phyloP scores from a whole-genome alignment of 768 basidiomycete genomes.

The Lentinus tigrinus region DNA sequence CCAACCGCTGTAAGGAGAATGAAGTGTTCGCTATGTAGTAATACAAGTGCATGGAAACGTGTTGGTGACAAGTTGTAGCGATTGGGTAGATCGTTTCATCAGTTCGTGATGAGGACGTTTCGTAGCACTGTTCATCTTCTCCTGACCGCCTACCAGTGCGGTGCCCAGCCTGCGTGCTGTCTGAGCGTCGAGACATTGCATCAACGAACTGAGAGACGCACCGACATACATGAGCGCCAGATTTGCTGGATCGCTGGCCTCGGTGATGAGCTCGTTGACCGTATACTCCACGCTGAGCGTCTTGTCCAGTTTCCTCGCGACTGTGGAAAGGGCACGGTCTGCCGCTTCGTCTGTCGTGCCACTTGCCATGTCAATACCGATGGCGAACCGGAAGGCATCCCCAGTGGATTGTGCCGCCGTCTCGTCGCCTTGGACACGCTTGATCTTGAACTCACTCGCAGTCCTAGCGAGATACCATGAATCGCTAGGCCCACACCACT shows the following conservation, averaged over 20 bases:
- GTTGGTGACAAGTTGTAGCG: not conserved
- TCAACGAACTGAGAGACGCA: slow-evolving; percentile 23
- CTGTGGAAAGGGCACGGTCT: slow-evolving; percentile 80
- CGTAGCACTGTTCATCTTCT: not conserved
- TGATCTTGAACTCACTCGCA: slow-evolving; percentile 72
- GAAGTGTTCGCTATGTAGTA: too few relatives aligned
- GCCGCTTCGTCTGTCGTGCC: slow-evolving; percentile 81
- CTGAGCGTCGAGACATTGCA: not conserved
- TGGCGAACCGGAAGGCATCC: slow-evolving; percentile 35
- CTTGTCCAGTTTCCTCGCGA: slow-evolving; percentile 80
- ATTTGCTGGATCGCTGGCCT: slow-evolving; percentile 77
- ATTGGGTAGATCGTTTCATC: not conserved
- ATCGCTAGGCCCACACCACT: not conserved
- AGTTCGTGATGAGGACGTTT: too few relatives aligned
- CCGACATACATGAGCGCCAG: slow-evolving; percentile 78
- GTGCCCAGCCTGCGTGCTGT: slow-evolving; percentile 40
- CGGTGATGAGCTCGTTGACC: slow-evolving; percentile 88
- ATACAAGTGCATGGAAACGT: too few relatives aligned
- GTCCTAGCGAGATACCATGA: slow-evolving; percentile 47
- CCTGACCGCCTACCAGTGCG: slow-evolving; percentile 27
- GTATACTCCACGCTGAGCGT: slow-evolving; percentile 88
- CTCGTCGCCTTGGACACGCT: slow-evolving; percentile 49
- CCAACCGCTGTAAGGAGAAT: too few relatives aligned
- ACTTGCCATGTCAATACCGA: slow-evolving; percentile 62
- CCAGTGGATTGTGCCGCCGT: slow-evolving; percentile 17